Evolutionary conservation across 768 basidiomycete species (phyloP).

Genomic region (Boletus sensibilis): DNA sequence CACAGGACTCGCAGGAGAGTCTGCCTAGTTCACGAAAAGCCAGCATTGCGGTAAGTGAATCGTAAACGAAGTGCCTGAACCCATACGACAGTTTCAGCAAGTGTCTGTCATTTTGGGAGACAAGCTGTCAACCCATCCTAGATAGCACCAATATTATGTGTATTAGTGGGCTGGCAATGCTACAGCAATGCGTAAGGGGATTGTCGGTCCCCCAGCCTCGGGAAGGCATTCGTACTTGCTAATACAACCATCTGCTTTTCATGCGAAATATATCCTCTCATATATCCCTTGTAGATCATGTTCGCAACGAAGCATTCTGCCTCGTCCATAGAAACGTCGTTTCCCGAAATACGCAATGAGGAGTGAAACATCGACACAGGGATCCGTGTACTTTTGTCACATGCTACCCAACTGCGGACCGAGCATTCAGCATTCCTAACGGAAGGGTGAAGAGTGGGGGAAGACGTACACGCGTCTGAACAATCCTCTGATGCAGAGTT

Average conservation of each 20-base stretch:
- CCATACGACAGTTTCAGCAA: not conserved
- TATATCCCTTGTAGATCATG: slow-evolving; percentile 90
- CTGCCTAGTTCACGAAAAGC: not conserved
- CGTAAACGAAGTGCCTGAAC: not conserved
- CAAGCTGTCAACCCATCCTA: not conserved
- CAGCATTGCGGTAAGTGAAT: not conserved
- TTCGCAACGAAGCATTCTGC: slow-evolving; percentile 93
- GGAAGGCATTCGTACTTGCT: slow-evolving; percentile 77
- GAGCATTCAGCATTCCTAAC: not conserved
- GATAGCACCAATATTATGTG: not conserved
- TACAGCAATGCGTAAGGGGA: slow-evolving; percentile 43
- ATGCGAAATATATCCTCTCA: slow-evolving; percentile 96
- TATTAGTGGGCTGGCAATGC: not conserved
- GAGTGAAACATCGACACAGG: slow-evolving; percentile 78
- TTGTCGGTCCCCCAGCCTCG: slow-evolving; percentile 62
- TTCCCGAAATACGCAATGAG: slow-evolving; percentile 70
- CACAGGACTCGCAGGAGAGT: not conserved
- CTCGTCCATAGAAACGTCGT: slow-evolving; percentile 71
- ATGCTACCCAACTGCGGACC: slow-evolving; percentile 69
- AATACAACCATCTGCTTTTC: slow-evolving; percentile 93
- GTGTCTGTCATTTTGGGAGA: not conserved
- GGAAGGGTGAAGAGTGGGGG: not conserved
- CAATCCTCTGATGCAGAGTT: slow-evolving; percentile 79
- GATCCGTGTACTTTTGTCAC: slow-evolving; percentile 72
- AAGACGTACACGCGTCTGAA: slow-evolving; percentile 71